These are phyloP conservation scores for Cryptococcus sp. DNA, from an alignment of 1,284 basidiomycete species.

Conservation along the genomic window DNA sequence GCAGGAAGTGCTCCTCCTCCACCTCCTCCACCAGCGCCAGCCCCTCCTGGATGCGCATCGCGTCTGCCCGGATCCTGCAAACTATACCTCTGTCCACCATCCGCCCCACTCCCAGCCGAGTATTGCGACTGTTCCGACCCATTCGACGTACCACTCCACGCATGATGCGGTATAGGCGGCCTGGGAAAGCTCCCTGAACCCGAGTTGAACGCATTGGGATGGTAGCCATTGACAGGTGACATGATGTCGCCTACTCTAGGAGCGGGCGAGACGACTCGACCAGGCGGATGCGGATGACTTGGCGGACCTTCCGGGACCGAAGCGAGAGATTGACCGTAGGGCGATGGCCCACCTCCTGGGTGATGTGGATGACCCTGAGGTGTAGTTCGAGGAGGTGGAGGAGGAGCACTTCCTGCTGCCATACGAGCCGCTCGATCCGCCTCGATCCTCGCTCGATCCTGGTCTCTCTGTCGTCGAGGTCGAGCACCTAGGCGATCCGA, in stretches of 20 bases:
- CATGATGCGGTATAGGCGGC: conserved; percentile 9
- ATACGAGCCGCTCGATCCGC: conserved; percentile 7
- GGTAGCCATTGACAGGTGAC: conserved; percentile 3
- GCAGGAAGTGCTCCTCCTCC: too few species aligned
- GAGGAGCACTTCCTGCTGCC: not conserved
- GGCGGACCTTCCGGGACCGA: not conserved
- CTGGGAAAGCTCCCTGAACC: not conserved
- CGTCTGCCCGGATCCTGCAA: conserved; percentile 12
- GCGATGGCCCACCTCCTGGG: not conserved
- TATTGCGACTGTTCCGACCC: not conserved
- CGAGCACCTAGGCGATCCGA: conserved; percentile 50
- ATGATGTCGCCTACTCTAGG: conserved; percentile 7
- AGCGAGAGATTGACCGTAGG: not conserved
- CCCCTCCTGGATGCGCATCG: not conserved
- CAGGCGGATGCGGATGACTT: not conserved
- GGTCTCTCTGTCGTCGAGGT: conserved; percentile 12
- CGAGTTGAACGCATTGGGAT: not conserved
- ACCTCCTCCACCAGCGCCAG: too few species aligned
- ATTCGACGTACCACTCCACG: not conserved
- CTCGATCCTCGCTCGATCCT: conserved; percentile 3
- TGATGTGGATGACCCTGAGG: not conserved
- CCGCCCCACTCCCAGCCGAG: not conserved
- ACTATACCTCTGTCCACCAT: not conserved
- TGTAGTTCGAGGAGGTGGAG: not conserved
- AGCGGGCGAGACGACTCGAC: not conserved